These are phyloP conservation scores for Malus fusca DNA, from an alignment of 306 rosid genomes.

Conservation along the genomic window DNA sequence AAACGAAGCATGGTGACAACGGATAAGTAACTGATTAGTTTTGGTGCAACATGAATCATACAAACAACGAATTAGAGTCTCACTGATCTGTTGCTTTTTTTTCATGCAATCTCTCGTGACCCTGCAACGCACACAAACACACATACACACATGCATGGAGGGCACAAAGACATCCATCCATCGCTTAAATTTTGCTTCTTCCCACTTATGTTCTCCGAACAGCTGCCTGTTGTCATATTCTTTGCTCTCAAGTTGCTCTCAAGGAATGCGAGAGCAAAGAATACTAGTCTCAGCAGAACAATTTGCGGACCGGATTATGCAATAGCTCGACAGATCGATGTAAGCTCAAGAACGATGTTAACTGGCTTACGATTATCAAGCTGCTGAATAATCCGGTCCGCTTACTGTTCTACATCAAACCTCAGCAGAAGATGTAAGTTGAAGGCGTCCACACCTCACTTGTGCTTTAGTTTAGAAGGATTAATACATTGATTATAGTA, in stretches of 20 bases:
- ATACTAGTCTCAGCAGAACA: neutral
- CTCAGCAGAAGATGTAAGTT: neutral
- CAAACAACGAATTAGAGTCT: no score
- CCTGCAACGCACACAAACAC: neutral
- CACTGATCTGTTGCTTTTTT: no score
- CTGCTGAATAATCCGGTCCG: neutral
- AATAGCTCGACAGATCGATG: neutral
- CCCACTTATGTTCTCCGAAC: constrained; percentile 14
- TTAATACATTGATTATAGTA: neutral
- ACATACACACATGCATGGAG: constrained; percentile 14
- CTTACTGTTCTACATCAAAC: no score
- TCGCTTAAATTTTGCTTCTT: constrained; percentile 16
- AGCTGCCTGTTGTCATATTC: constrained; percentile 16
- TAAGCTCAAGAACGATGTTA: neutral
- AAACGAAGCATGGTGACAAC: no score
- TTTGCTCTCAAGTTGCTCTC: neutral
- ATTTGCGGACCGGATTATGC: neutral
- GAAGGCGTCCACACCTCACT: neutral
- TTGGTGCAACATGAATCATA: no score
- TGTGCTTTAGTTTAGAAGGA: neutral
- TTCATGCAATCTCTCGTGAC: no score
- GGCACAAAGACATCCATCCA: neutral
- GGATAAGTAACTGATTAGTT: no score
- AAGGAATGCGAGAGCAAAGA: no score
- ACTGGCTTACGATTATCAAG: neutral